Conservation (phyloP, 1,284 basidiomycete species). For the Moesziomyces sp. region DNA sequence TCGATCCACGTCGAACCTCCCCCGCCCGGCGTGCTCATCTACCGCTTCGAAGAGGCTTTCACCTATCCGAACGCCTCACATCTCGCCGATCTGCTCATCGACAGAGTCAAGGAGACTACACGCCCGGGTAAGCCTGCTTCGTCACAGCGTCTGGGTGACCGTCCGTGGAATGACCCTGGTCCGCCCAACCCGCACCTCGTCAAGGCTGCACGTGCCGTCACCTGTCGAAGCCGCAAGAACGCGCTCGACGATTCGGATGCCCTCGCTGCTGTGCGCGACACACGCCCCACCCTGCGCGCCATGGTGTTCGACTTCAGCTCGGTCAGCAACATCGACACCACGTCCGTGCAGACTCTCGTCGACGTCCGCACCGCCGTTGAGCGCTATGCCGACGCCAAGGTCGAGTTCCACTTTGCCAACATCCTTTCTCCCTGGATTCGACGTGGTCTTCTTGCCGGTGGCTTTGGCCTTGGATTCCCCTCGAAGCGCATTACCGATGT, state of each 20-base stretch:
- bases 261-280: slow-evolving; percentile 66
- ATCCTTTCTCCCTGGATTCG: slow-evolving; percentile 94
- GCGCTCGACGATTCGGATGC: slow-evolving; percentile 47
- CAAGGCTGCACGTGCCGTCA: slow-evolving; percentile 42
- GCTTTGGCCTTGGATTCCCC: slow-evolving; percentile 43
- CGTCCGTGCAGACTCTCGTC: slow-evolving; percentile 88
- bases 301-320: slow-evolving; percentile 90
- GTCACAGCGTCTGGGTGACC: slow-evolving; percentile 71
- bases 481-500: slow-evolving; percentile 51
- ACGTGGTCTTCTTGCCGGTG: slow-evolving; percentile 54
- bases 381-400: slow-evolving; percentile 81
- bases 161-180: slow-evolving; percentile 93
- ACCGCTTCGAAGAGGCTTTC: slow-evolving; percentile 92
- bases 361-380: slow-evolving; percentile 88
- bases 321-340: slow-evolving; percentile 77
- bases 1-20: slow-evolving; percentile 81
- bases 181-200: slow-evolving; percentile 57
- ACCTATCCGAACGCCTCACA: slow-evolving; percentile 90
- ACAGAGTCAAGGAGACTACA: slow-evolving; percentile 81
- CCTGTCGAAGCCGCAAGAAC: slow-evolving; percentile 41
- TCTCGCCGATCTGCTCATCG: slow-evolving; percentile 81
- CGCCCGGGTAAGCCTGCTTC: slow-evolving; percentile 73
- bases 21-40: slow-evolving; percentile 86
- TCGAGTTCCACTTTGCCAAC: slow-evolving; percentile 88
- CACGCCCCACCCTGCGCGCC: slow-evolving; percentile 78